Evolutionary conservation across 768 basidiomycete genomes (phyloP).

Genomic region (Austroboletus festivus): DNA sequence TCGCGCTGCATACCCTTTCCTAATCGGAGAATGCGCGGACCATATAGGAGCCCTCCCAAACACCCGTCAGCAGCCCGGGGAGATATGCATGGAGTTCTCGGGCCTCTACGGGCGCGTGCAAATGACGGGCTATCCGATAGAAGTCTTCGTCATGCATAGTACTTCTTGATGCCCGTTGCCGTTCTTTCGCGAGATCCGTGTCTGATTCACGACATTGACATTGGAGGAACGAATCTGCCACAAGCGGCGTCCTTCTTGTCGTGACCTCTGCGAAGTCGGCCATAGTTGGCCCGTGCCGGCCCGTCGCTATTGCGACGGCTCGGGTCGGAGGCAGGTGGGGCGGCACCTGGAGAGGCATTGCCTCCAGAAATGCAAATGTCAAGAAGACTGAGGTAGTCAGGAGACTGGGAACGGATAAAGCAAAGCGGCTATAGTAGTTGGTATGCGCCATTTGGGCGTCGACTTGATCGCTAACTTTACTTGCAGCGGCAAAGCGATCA

Average conservation of each 20-base stretch:
- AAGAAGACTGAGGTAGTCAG: constrained; percentile 48
- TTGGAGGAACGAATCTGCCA: constrained; percentile 41
- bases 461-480: constrained; percentile 9
- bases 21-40: constrained; percentile 35
- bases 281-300: constrained; percentile 49
- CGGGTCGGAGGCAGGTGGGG: constrained; percentile 50
- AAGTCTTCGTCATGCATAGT: constrained; percentile 36
- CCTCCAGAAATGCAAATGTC: constrained; percentile 51
- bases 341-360: constrained; percentile 41
- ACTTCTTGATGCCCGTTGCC: constrained; percentile 34
- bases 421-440: constrained; percentile 21
- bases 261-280: constrained; percentile 48
- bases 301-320: constrained; percentile 41
- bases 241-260: constrained; percentile 45
- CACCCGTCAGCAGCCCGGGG: constrained; percentile 48
- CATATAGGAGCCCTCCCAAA: constrained; percentile 63
- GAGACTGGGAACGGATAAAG: constrained; percentile 35
- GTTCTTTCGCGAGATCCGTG: constrained; percentile 31
- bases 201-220: constrained; percentile 27
- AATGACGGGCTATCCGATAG: constrained; percentile 29
- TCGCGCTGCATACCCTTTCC: constrained; percentile 5
- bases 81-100: constrained; percentile 32
- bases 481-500: constrained; percentile 2
- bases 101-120: constrained; percentile 16
- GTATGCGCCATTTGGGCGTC: constrained; percentile 10